phyloP scores from a whole-genome alignment of 352 stramenopile genomes.

The Phytophthora kernoviae region DNA sequence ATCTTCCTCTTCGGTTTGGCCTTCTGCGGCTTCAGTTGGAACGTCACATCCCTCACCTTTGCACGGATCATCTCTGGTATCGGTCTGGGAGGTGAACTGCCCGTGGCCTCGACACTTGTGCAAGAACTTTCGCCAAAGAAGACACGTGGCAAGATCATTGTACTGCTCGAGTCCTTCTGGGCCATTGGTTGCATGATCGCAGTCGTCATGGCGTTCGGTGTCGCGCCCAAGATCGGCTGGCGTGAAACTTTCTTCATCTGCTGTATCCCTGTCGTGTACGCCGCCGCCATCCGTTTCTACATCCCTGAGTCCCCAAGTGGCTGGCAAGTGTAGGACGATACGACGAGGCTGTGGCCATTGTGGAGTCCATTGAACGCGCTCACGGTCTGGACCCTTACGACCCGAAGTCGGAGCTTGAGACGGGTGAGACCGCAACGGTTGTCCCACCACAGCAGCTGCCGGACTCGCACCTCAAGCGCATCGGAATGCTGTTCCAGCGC shows the following conservation, averaged over 20 bases:
- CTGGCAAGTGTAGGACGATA: slow-evolving; percentile 67
- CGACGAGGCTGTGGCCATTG: slow-evolving; percentile 61
- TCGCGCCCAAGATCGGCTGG: slow-evolving; percentile 59
- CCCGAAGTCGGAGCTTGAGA: slow-evolving; percentile 43
- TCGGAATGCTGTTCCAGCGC: slow-evolving; percentile 54
- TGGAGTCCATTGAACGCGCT: slow-evolving; percentile 55
- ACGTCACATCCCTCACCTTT: slow-evolving; percentile 57
- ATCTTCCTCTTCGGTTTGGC: slow-evolving; percentile 59
- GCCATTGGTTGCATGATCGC: slow-evolving; percentile 63
- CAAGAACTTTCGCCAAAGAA: slow-evolving; percentile 65
- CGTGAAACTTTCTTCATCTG: slow-evolving; percentile 63
- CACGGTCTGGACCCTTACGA: slow-evolving; percentile 52
- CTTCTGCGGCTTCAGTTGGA: slow-evolving; percentile 53
- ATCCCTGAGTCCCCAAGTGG: slow-evolving; percentile 77
- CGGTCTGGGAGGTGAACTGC: slow-evolving; percentile 65
- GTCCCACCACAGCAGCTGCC: slow-evolving; percentile 30
- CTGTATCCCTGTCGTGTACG: slow-evolving; percentile 57
- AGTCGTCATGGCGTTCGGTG: slow-evolving; percentile 53
- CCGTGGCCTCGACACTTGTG: slow-evolving; percentile 60
- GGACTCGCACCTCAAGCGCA: slow-evolving; percentile 54
- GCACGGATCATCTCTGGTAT: slow-evolving; percentile 71
- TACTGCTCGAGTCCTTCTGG: slow-evolving; percentile 74
- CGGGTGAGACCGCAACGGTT: slow-evolving; percentile 8
- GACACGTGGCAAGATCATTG: slow-evolving; percentile 65
- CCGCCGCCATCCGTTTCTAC: slow-evolving; percentile 49